Evolutionary conservation across 139 green algal genomes (phyloP), one percentile per base, ranked within the genome.

Genomic region (Eudorina sp.): DNA sequence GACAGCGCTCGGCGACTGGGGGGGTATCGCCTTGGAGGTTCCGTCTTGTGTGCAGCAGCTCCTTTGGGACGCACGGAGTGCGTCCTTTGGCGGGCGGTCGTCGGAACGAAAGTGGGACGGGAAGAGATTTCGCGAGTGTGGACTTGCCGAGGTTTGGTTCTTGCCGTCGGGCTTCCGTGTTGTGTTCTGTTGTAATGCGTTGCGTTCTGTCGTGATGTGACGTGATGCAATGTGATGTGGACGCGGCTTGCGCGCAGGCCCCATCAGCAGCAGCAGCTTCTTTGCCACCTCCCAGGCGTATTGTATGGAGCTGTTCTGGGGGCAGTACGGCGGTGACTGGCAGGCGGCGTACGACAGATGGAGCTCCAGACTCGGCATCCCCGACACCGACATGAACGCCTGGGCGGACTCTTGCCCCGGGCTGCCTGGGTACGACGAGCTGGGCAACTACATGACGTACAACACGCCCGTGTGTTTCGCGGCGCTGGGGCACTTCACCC

Each of bases 401-500:
- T n/a, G n/a, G n/a, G n/a, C n/a, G n/a, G n/a, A n/a, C n/a, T n/a
- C n/a, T n/a, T n/a, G n/a, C n/a, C 51, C 53, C 53, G 34, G 8
- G 21, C 16, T 34, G 0, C 23, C 48, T 3, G 75, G 76, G 2
- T 85, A 85, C 58, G 79, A 85, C 58, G 79, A 75, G 79, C 58
- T 85, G 58, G 79, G 79, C 55, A 85, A 85, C n/a, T n/a, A n/a
- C n/a, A n/a, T n/a, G n/a, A n/a, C n/a, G n/a, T n/a, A n/a, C n/a
- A n/a, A n/a, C n/a, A n/a, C n/a, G n/a, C n/a, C 68, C 34, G 62
- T 80, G 64, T 78, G 62, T 68, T 88, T 69, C 27, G 82, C 82
- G 34, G 62, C 45, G 31, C 48, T 79, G 66, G 64, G 62, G 11
- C 62, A 79, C 81, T 41, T 69, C 14, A 66, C 81, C 38, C 11